These are phyloP conservation scores for Scalesia atractyloides DNA, from an alignment of 129 eudicot species.

Conservation along the genomic window DNA sequence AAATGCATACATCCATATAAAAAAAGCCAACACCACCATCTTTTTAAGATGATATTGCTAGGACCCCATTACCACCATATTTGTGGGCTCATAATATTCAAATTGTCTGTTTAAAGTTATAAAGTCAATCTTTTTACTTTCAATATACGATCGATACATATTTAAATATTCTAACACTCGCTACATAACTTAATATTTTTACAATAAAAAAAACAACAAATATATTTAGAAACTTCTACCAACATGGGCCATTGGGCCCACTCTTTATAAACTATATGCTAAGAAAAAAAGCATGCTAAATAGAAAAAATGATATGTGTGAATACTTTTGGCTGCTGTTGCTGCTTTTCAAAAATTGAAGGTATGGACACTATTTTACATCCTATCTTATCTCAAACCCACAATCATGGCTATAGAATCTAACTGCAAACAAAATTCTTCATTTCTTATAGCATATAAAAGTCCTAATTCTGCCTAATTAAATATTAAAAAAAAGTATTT, in stretches of 20 bases:
- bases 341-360: conserved; percentile 20
- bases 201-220: neutral
- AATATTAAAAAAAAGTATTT: conserved; percentile 31
- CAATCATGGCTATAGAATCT: conserved; percentile 55
- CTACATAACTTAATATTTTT: neutral
- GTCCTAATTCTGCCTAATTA: conserved; percentile 51
- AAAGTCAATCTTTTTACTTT: conserved; percentile 10
- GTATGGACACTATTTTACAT: conserved; percentile 40
- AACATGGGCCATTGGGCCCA: conserved; percentile 1
- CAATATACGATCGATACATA: conserved; percentile 8
- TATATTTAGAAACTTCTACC: neutral
- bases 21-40: conserved; percentile 27
- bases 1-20: conserved; percentile 21
- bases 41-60: conserved; percentile 31
- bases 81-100: conserved; percentile 29
- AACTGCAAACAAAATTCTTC: conserved; percentile 38
- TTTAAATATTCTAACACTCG: conserved; percentile 10
- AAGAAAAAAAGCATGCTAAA: conserved; percentile 4
- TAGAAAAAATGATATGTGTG: conserved; percentile 11
- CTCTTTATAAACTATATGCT: conserved; percentile 13
- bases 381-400: conserved; percentile 41
- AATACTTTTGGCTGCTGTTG: conserved; percentile 10
- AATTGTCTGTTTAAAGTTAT: conserved; percentile 27
- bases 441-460: conserved; percentile 48
- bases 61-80: conserved; percentile 35